phyloP scores from a whole-genome alignment of 495 filamentous ascomycete species.

The Penicillium longicatenatum region DNA sequence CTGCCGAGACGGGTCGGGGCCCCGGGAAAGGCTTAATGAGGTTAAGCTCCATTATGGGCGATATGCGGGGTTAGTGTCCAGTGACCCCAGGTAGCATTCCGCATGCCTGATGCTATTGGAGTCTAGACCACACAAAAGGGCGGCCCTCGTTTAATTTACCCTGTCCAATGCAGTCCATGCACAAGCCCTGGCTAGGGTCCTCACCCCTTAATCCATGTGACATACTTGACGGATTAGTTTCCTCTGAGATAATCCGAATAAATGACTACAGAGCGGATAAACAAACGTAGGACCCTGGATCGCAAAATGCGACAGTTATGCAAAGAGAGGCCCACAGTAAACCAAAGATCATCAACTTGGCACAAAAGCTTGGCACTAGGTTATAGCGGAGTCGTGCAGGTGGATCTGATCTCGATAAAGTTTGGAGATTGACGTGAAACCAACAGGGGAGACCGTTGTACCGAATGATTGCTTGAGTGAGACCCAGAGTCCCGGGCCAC shows the following conservation, averaged over 20 bases:
- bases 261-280: too few relatives aligned
- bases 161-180: background rate
- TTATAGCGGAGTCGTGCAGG: background rate
- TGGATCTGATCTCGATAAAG: too few relatives aligned
- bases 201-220: too few relatives aligned
- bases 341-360: background rate
- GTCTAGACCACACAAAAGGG: background rate
- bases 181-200: too few relatives aligned
- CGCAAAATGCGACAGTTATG: too few relatives aligned
- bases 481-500: too few relatives aligned
- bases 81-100: background rate
- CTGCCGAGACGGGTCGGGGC: background rate
- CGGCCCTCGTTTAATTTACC: background rate
- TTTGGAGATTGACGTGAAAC: too few relatives aligned
- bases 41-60: background rate
- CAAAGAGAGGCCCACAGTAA: background rate
- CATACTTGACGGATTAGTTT: too few relatives aligned
- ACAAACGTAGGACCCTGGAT: too few relatives aligned
- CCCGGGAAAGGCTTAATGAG: conserved; percentile 3
- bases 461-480: too few relatives aligned
- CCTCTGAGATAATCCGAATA: too few relatives aligned
- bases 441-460: too few relatives aligned
- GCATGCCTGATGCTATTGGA: background rate
- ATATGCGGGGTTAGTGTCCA: background rate
- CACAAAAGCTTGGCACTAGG: background rate